These are phyloP conservation scores for Bathelium albidoporum DNA, from an alignment of 495 filamentous ascomycete species.

Conservation along the genomic window DNA sequence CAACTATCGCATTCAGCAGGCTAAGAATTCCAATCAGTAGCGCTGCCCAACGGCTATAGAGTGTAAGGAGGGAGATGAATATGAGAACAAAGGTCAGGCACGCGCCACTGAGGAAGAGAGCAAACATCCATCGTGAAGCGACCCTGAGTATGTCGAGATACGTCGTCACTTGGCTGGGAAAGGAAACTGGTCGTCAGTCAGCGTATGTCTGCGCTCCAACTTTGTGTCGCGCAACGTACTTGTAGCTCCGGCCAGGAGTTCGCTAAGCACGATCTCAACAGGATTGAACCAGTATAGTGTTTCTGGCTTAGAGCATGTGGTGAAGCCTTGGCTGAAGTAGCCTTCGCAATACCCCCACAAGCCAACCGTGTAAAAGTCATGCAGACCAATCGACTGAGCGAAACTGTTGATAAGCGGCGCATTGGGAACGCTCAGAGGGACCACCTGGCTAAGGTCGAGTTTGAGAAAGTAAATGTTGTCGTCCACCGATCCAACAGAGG, in stretches of 20 bases:
- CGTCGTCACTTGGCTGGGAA: conserved; percentile 59
- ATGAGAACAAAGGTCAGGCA: conserved; percentile 60
- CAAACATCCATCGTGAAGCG: conserved; percentile 90
- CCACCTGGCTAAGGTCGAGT: conserved; percentile 73
- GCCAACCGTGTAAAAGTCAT: conserved; percentile 91
- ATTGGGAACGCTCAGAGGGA: conserved; percentile 65
- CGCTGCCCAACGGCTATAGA: conserved; percentile 44
- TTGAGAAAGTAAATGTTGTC: conserved; percentile 69
- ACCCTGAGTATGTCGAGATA: conserved; percentile 63
- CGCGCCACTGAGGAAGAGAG: conserved; percentile 62
- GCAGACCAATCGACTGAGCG: conserved; percentile 75
- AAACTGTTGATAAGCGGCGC: conserved; percentile 73
- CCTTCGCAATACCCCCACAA: conserved; percentile 88
- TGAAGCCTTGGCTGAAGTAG: conserved; percentile 60
- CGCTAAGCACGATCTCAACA: conserved; percentile 61
- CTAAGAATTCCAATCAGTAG: conserved; percentile 50
- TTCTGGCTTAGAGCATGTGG: conserved; percentile 56
- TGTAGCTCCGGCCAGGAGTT: conserved; percentile 71
- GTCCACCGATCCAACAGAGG: conserved; percentile 47
- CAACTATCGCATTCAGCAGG: conserved; percentile 52
- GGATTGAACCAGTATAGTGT: conserved; percentile 85
- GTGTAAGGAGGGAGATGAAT: conserved; percentile 47
- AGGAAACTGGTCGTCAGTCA: conserved; percentile 46
- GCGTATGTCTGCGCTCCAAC: neutral
- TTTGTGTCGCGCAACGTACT: conserved; percentile 37